phyloP scores from a whole-genome alignment of 2,329 filamentous ascomycete species.

The Penicillium glabrum region DNA sequence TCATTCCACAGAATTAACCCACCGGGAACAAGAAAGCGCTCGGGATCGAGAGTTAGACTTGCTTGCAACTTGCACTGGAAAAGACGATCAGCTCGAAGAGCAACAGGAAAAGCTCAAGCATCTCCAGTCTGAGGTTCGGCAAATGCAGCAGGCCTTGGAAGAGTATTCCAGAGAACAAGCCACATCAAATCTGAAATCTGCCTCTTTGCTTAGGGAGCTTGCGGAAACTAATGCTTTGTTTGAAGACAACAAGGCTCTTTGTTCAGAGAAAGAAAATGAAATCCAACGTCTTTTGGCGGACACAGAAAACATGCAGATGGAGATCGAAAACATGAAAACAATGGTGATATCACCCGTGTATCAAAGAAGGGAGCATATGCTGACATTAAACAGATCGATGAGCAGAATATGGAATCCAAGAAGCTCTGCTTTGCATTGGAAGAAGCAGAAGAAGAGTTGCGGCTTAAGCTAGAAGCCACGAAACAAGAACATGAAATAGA shows the following conservation, averaged over 20 bases:
- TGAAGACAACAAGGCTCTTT: conserved; percentile 18
- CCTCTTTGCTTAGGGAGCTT: conserved; percentile 28
- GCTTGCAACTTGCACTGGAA: conserved; percentile 43
- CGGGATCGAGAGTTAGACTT: conserved; percentile 44
- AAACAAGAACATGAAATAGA: conserved; percentile 22
- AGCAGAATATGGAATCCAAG: conserved; percentile 22
- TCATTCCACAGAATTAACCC: conserved; percentile 31
- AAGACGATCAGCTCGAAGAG: conserved; percentile 47
- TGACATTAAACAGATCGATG: conserved; percentile 23
- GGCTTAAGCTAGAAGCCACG: conserved; percentile 19
- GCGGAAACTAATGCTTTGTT: conserved; percentile 20
- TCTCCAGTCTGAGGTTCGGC: conserved; percentile 22
- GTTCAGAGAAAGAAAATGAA: conserved; percentile 26
- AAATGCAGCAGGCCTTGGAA: conserved; percentile 22
- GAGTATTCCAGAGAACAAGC: conserved; percentile 24
- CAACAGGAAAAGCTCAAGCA: conserved; percentile 36
- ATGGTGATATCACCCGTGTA: conserved; percentile 17
- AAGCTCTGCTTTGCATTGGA: conserved; percentile 21
- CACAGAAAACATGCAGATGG: conserved; percentile 18
- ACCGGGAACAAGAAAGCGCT: conserved; percentile 27
- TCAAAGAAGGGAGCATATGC: too few species aligned
- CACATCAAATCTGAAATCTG: conserved; percentile 19
- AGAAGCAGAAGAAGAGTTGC: conserved; percentile 20
- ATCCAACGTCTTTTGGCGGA: conserved; percentile 22
- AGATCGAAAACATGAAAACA: conserved; percentile 16